Evolutionary conservation across 169 alveolate species (phyloP).

Genomic region (Plasmodium vivax): DNA sequence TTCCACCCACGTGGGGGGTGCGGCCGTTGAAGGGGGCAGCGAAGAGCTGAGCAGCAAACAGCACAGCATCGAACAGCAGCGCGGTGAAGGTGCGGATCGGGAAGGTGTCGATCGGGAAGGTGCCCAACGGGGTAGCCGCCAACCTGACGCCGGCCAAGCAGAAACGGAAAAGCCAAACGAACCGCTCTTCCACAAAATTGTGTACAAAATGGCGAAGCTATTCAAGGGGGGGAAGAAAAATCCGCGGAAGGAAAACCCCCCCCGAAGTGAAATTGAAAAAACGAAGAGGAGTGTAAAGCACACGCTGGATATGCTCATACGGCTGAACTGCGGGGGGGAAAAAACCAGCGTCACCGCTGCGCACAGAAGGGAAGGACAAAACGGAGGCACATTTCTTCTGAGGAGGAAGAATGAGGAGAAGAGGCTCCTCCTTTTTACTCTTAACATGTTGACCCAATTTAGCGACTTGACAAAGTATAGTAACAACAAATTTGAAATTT

Average conservation of each 20-base stretch:
- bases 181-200: conserved; percentile 15
- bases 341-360: not conserved
- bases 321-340: not conserved
- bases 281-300: conserved; percentile 7
- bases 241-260: not conserved
- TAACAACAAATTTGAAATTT: conserved; percentile 31
- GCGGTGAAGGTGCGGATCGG: no score
- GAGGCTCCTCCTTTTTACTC: conserved; percentile 32
- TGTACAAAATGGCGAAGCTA: conserved; percentile 36
- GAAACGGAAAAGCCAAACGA: conserved; percentile 28
- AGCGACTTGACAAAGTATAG: conserved; percentile 31
- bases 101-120: not conserved
- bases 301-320: conserved; percentile 29
- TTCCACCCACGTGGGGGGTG: not conserved
- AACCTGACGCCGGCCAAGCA: not conserved
- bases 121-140: not conserved
- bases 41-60: not conserved
- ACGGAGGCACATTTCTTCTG: not conserved
- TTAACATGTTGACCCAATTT: conserved; percentile 37
- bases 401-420: conserved; percentile 43
- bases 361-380: not conserved
- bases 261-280: not conserved
- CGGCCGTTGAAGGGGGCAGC: not conserved
- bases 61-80: not conserved
- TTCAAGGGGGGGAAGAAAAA: not conserved